These are phyloP conservation scores for Phaeosphaeria sp. DNA, from an alignment of 2,329 filamentous ascomycete species.

Conservation along the genomic window DNA sequence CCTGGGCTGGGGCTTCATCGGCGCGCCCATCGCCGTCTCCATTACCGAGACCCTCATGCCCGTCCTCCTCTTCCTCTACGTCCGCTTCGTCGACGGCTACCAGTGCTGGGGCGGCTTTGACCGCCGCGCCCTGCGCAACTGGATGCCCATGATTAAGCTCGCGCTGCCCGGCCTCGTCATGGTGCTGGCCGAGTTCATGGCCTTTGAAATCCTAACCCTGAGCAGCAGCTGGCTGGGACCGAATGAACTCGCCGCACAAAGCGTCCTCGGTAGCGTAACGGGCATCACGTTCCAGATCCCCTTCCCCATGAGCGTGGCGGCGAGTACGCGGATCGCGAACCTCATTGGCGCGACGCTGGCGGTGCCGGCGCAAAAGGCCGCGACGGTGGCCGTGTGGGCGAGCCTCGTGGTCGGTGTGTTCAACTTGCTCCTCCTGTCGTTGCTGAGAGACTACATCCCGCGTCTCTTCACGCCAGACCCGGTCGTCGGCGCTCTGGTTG, in stretches of 20 bases:
- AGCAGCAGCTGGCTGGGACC: slow-evolving; percentile 79
- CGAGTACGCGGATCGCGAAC: slow-evolving; percentile 88
- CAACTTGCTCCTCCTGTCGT: slow-evolving; percentile 74
- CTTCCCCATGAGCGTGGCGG: slow-evolving; percentile 88
- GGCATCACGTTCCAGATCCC: slow-evolving; percentile 88
- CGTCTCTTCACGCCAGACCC: slow-evolving; percentile 73
- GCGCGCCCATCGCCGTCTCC: slow-evolving; percentile 78
- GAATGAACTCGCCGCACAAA: slow-evolving; percentile 84
- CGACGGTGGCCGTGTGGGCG: slow-evolving; percentile 74
- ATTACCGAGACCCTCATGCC: slow-evolving; percentile 79
- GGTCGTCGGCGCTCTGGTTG: slow-evolving; percentile 70
- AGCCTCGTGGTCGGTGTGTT: slow-evolving; percentile 76
- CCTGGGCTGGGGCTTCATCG: slow-evolving; percentile 65
- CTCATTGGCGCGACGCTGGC: slow-evolving; percentile 86
- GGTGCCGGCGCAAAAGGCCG: slow-evolving; percentile 78
- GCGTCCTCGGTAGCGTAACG: slow-evolving; percentile 78
- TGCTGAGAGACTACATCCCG: slow-evolving; percentile 75
- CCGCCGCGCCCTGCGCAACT: slow-evolving; percentile 73
- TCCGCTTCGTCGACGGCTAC: slow-evolving; percentile 71
- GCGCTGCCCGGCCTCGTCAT: slow-evolving; percentile 90
- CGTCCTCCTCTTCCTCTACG: slow-evolving; percentile 74
- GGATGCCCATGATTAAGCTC: slow-evolving; percentile 84
- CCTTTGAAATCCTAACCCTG: slow-evolving; percentile 91
- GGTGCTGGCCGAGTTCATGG: slow-evolving; percentile 92
- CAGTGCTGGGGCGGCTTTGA: slow-evolving; percentile 85